Evolutionary conservation across 1,139 yeast genomes (phyloP), one percentile per base, ranked within the genome.

Genomic region (Suhomyces maxii): DNA sequence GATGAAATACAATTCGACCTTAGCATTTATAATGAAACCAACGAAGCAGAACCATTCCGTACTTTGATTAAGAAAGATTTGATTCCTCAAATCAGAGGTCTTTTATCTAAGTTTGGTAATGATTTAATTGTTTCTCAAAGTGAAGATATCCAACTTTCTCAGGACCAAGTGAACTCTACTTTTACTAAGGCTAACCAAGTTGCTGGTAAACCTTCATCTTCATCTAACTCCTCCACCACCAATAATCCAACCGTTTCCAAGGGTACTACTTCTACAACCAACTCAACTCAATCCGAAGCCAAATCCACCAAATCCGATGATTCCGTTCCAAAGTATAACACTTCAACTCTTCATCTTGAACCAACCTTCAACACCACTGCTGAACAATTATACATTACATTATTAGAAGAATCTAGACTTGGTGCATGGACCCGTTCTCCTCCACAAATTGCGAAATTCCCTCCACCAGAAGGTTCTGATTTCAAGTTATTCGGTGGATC

Each of bases 401-500:
- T 93, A 41, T 64, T 87, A 40, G 90, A 88, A 54, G 86, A 85
- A 36, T 80, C 82, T 42, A 77, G 96, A 56, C 84, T 93, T 13
- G 81, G 84, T 8, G 95, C 95, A 1, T 93, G 98, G 98, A 77
- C 96, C 1, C 82, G 97, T 49, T 83, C 96, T 0, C 73, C 80
- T 33, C 89, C 95, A 7, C 68, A 71, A 26, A 78, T 89, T 49
- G 79, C 69, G 23, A 60, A 65, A 37, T 64, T 64, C 47, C 77
- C 81, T 33, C 83, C 88, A 4, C 63, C 61, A 31, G 86, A 73
- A 46, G 91, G 89, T 6, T 77, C 86, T 2, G 72, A 72, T 36
- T 90, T 83, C 67, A 76, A 78, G 39, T 67, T 93, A 47, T 93
- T 93, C 64, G 95, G 96, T 10, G 97, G 97, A n/a, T 89, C 90